These are phyloP conservation scores for Cercospora citrullina DNA, from an alignment of 2,329 filamentous ascomycete species.

Conservation along the genomic window DNA sequence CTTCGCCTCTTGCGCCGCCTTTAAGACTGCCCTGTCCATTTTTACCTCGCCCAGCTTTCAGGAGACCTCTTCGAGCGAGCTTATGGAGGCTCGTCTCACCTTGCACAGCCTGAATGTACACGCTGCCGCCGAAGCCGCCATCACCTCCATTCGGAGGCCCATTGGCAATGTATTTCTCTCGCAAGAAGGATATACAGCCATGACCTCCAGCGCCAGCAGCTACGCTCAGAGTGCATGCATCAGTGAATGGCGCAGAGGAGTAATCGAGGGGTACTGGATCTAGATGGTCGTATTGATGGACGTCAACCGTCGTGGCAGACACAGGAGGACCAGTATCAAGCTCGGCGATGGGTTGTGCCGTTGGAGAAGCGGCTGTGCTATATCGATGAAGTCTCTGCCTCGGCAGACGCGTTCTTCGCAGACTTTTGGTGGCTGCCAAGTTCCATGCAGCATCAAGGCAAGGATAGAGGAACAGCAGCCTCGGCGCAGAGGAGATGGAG, in stretches of 20 bases:
- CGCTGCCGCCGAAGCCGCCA: constrained; percentile 83
- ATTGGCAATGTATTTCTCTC: constrained; percentile 84
- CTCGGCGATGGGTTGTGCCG: constrained; percentile 9
- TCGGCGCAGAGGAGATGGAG: constrained; percentile 9
- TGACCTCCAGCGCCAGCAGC: constrained; percentile 81
- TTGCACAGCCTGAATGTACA: constrained; percentile 91
- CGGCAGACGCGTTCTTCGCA: constrained; percentile 6
- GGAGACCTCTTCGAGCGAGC: constrained; percentile 71
- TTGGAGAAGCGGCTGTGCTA: constrained; percentile 18
- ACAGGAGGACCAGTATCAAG: constrained; percentile 4
- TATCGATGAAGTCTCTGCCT: constrained; percentile 17
- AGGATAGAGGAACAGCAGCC: constrained; percentile 48
- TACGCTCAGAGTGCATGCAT: constrained; percentile 76
- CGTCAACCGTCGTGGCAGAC: neutral
- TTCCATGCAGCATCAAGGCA: constrained; percentile 33
- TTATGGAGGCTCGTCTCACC: constrained; percentile 94
- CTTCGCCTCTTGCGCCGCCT: constrained; percentile 78
- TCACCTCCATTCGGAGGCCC: constrained; percentile 94
- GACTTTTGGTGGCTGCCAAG: neutral
- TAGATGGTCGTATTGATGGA: constrained; percentile 16
- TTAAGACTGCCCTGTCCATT: constrained; percentile 73
- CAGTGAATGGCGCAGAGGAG: constrained; percentile 76
- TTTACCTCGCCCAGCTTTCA: constrained; percentile 73
- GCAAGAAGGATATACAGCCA: constrained; percentile 90
- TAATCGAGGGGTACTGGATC: constrained; percentile 78